These are phyloP conservation scores for Cordia subcordata DNA, from an alignment of 257 asterid genomes.

Conservation along the genomic window DNA sequence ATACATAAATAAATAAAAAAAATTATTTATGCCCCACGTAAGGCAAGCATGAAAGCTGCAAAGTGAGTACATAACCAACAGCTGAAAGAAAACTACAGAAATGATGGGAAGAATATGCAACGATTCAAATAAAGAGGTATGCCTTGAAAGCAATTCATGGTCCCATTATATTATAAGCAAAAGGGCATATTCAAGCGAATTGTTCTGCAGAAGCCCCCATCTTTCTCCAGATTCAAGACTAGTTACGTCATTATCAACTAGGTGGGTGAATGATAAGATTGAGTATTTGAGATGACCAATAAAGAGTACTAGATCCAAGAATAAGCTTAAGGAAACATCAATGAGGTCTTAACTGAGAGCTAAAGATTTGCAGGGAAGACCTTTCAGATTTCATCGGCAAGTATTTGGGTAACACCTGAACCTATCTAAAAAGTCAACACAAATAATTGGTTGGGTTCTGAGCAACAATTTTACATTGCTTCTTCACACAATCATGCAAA, in stretches of 20 bases:
- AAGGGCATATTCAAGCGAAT: too few relatives aligned
- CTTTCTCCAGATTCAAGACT: neutral
- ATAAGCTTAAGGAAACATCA: neutral
- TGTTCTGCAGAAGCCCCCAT: too few relatives aligned
- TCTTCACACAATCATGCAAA: neutral
- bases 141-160: neutral
- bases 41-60: too few relatives aligned
- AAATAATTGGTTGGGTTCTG: neutral
- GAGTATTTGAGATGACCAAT: too few relatives aligned
- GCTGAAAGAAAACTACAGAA: too few relatives aligned
- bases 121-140: neutral
- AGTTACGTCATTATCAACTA: too few relatives aligned
- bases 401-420: neutral
- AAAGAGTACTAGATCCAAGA: neutral
- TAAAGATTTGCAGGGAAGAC: neutral
- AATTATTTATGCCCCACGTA: too few relatives aligned
- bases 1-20: too few relatives aligned
- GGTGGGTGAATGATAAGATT: too few relatives aligned
- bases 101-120: too few relatives aligned
- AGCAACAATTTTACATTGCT: neutral
- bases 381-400: neutral
- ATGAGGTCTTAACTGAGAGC: neutral
- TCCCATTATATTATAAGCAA: neutral
- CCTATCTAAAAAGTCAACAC: neutral
- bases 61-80: too few relatives aligned